Base-by-base conservation (phyloP, 179 eudicot species). In the Beta macrorhiza region DNA sequence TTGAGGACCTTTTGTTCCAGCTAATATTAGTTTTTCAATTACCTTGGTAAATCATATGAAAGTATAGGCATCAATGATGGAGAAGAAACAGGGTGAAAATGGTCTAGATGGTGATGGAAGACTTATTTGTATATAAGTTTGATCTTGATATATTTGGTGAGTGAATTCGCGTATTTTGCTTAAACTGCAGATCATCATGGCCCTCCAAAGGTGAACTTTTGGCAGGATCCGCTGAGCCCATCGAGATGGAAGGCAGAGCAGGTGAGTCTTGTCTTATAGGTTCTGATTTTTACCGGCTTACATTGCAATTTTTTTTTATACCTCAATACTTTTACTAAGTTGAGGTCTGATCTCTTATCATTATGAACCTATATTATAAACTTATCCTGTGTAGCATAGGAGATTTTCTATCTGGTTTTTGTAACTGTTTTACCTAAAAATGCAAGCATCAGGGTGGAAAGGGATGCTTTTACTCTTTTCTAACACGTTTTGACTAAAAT, bases 201-300 rank as follows among this genome's bases (percentile, higher is more conserved):
- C 69, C 88, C 90, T 45, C 74, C 82, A 1, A 90, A 72, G 72
- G 88, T 89, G 79, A 75, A 85, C 77, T 81, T 76, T 74, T 91
- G 95, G 95, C 29, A 86, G 58, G 93, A 88, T 17, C 91, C 95
- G 15, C 79, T 88, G 87, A 87, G 80, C 76, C 95, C 95, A 32
- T 78, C 87, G 9, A 86, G 78, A 52, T 91, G 95, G 93, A 91
- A 90, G 89, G 90, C 88, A 85, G 91, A 89, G 74, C 95, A 91
- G 57, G 95, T 91, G 57, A 89, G 91, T 84, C 17, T 65, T 74
- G 49, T 20, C 19, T 19, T 1, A 47, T 78, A 11, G 11, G 1
- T 44, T 56, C 32, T 42, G 25, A 25, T 25, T n/a, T 63, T 79
- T 32, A 47, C 32, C 37, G 4, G 29, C 77, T 62, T 29, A 14